These are phyloP conservation scores for Globisporangium okanoganense DNA, from an alignment of 352 stramenopile genomes.

Conservation along the genomic window DNA sequence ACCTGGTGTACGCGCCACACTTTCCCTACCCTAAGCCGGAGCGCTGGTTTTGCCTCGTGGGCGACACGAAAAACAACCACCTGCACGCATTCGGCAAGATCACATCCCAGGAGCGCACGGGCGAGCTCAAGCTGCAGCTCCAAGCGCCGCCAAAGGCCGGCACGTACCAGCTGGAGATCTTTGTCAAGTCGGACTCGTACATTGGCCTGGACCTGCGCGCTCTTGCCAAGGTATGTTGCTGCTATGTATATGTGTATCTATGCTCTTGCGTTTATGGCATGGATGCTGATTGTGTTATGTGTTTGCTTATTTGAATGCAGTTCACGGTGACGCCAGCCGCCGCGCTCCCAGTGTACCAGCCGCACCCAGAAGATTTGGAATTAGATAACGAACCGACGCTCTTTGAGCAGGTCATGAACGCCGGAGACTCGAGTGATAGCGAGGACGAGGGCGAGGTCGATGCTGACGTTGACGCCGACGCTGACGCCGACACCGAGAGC, in stretches of 20 bases:
- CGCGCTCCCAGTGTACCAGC: conserved; percentile 92
- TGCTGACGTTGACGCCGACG: background rate
- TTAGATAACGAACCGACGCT: conserved; percentile 99
- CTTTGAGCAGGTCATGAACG: conserved; percentile 97
- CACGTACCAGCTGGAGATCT: conserved; percentile 96
- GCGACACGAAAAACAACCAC: conserved; percentile 92
- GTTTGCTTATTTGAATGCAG: conserved; percentile 26
- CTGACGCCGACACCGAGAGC: conserved; percentile 22
- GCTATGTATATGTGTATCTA: background rate
- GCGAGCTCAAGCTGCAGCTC: conserved; percentile 94
- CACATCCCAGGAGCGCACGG: conserved; percentile 83
- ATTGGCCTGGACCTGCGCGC: conserved; percentile 94
- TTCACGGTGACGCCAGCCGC: conserved; percentile 94
- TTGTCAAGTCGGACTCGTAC: conserved; percentile 98
- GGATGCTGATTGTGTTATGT: conserved; percentile 12
- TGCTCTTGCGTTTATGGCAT: background rate
- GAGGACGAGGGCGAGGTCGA: conserved; percentile 54
- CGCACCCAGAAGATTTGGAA: conserved; percentile 97
- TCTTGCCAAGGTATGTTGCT: conserved; percentile 72
- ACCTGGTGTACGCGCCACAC: conserved; percentile 94
- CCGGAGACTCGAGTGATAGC: conserved; percentile 82
- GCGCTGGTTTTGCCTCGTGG: conserved; percentile 97
- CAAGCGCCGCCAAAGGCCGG: conserved; percentile 92
- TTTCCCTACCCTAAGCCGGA: conserved; percentile 96
- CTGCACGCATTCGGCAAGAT: conserved; percentile 97